Evolutionary conservation across 2,329 filamentous ascomycete genomes (phyloP), one percentile per base, ranked within the genome.

Genomic region (Penicillium sp.): DNA sequence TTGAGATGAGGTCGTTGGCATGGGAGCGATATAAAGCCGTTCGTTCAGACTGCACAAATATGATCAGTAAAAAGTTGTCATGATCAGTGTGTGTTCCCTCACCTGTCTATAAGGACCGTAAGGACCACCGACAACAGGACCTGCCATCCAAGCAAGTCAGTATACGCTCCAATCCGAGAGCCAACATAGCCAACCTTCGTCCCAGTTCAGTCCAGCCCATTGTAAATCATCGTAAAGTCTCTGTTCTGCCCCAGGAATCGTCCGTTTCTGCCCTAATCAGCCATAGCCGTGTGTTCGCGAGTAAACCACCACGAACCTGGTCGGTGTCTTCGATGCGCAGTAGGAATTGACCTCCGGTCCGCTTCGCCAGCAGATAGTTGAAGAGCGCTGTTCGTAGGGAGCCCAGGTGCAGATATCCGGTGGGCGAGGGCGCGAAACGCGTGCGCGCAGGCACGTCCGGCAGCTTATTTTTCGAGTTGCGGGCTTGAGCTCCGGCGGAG

Each of bases 271-370:
- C 58, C 60, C 36, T 48, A 51, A 62, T 77, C 59, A 79, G 72
- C 61, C 47, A 39, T 31, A 27, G 46, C 24, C 48, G 40, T 40
- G 22, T 7, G 29, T 41, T 34, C 21, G 32, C 21, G 38, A 24
- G 13, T 24, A 27, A 42, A n/a, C 31, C 31, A 10, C 29, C 18
- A 63, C 80, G 62, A 74, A 92, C 89, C 81, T 90, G 89, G 74
- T 97, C 94, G 4, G 94, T 99, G 72, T 99, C 94, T 77, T 99
- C 94, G 59, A 99, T 86, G 9, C 94, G 86, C 46, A 99, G 77
- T 10, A 99, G 75, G 66, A 99, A 99, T 70, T 96, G 88, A 6
- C 94, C 94, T 4, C 88, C 87, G 0, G 94, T 96, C 3, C 88
- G 85, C 66, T 87, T 89, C 0, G 94, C 92, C n/a, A 96, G 81